Base-by-base conservation (phyloP, 169 alveolate genomes). In the Plasmodium malariae region DNA sequence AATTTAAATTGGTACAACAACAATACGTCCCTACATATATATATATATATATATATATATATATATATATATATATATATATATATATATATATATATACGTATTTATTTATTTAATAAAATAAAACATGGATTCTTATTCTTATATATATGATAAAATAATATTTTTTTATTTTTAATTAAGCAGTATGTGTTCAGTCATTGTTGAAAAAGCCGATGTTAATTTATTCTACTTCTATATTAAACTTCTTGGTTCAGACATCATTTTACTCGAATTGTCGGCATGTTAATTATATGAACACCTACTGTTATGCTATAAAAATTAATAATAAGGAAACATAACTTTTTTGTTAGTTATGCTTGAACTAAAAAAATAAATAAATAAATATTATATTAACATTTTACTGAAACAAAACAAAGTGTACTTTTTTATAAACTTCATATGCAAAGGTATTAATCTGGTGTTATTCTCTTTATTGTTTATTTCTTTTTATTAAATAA, bases 281-380 rank as follows among this genome's bases (percentile, higher is more conserved):
- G 51, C 51, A 37, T 40, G 34, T 19, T 36, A 67, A 32, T 19
- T 9, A 34, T 21, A 49, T 36, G n/a, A n/a, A 67, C 43, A 67
- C 28, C 19, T 67, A 30, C 55, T 67, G 51, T 26, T 34, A 37
- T 32, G 28, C n/a, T 32, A 67, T 49, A 67, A 67, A n/a, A 67
- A 11, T 36, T n/a, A 37, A 36, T 17, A 36, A 17, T 9, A 19
- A 12, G 51, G 43, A 36, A 63, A 63, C 19, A 28, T 63, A 63
- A 9, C 49, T 7, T 43, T 32, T 49, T 34, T 67, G n/a, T 67
- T 26, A 5, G 34, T 36, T 30, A 34, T 37, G n/a, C 36, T 67
- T 67, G 74, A 14, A 67, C 74, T 67, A 67, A 67, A 67, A 67
- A 67, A n/a, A n/a, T n/a, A 67, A 36, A 67, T 5, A 67, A 67